These are phyloP conservation scores for Russula olivacea DNA, from an alignment of 768 basidiomycete species.

Conservation along the genomic window DNA sequence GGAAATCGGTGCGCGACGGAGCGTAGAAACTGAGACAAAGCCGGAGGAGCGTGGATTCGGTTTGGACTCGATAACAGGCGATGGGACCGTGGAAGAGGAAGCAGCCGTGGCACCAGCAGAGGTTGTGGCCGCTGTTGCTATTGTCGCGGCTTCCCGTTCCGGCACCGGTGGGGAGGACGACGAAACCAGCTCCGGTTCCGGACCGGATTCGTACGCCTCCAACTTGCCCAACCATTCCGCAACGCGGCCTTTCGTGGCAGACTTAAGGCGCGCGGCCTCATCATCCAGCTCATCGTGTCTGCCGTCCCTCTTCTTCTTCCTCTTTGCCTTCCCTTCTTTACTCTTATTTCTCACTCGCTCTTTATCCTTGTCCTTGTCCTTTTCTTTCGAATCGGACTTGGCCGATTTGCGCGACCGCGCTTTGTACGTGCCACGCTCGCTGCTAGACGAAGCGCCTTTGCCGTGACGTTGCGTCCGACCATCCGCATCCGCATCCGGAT, in stretches of 20 bases:
- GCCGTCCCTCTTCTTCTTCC: constrained; percentile 20
- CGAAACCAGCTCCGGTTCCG: background rate
- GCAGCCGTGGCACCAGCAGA: background rate
- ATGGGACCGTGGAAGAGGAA: background rate
- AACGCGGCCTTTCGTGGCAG: constrained; percentile 63
- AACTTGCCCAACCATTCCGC: constrained; percentile 72
- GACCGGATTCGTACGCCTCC: constrained; percentile 40
- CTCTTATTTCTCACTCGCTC: background rate
- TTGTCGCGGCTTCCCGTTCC: background rate
- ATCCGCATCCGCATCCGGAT: constrained; percentile 16
- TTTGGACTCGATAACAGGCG: constrained; percentile 23
- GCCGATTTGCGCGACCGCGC: constrained; percentile 17
- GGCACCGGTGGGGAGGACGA: background rate
- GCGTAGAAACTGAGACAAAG: constrained; percentile 59
- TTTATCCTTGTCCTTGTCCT: constrained; percentile 29
- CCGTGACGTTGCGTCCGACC: constrained; percentile 22
- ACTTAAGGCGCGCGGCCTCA: constrained; percentile 36
- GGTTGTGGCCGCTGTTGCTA: background rate
- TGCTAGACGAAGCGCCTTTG: constrained; percentile 18
- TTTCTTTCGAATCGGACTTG: constrained; percentile 13
- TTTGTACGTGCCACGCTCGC: constrained; percentile 24
- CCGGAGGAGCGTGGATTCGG: constrained; percentile 70
- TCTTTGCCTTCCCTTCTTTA: constrained; percentile 25
- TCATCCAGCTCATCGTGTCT: constrained; percentile 30
- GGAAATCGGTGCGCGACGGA: constrained; percentile 31